These are phyloP conservation scores for Saccharomyces hybrid DNA, from an alignment of 1,139 yeast species.

Conservation along the genomic window DNA sequence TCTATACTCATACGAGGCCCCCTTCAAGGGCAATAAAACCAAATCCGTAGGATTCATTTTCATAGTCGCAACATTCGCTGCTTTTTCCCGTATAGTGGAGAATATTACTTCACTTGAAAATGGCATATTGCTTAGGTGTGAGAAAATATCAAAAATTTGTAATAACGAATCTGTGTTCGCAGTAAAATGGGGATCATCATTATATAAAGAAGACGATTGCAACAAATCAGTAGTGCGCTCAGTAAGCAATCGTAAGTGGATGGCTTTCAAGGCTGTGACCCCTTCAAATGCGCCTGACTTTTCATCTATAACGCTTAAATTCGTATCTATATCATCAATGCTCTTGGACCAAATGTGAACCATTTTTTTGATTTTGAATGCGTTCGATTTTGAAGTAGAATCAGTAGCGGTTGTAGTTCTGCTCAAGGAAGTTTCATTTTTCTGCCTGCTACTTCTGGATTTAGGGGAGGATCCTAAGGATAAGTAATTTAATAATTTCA, in stretches of 20 bases:
- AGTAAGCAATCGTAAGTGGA: constrained; percentile 51
- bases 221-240: constrained; percentile 62
- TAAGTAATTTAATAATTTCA: constrained; percentile 23
- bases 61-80: constrained; percentile 22
- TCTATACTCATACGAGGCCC: constrained; percentile 20
- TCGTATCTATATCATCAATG: constrained; percentile 15
- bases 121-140: constrained; percentile 43
- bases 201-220: constrained; percentile 47
- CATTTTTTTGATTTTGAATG: constrained; percentile 16
- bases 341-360: constrained; percentile 13
- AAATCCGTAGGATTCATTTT: constrained; percentile 13
- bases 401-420: constrained; percentile 17
- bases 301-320: constrained; percentile 16
- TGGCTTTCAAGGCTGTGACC: constrained; percentile 41
- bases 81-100: constrained; percentile 38
- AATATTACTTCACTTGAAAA: constrained; percentile 48
- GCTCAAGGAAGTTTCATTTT: constrained; percentile 8
- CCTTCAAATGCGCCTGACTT: constrained; percentile 17
- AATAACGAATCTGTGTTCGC: constrained; percentile 40
- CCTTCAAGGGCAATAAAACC: constrained; percentile 22
- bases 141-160: constrained; percentile 46
- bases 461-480: constrained; percentile 15
- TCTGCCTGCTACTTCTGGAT: constrained; percentile 1
- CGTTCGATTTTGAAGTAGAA: constrained; percentile 11
- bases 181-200: constrained; percentile 31